Evolutionary conservation across 352 stramenopile genomes (phyloP).

Genomic region (Globisporangium emineosum): DNA sequence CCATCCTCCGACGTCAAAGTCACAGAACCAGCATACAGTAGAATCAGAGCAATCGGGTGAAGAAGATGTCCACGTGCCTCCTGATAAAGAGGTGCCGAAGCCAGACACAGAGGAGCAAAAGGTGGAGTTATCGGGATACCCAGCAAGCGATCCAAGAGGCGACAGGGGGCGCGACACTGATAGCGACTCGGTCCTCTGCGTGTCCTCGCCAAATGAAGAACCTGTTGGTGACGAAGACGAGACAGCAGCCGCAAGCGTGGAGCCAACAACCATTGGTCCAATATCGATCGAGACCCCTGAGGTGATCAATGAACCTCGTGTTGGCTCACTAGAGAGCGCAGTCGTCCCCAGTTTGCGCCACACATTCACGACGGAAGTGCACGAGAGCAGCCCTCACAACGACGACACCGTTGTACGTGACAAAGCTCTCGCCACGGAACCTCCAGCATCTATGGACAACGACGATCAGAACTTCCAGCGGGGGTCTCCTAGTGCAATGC

Average conservation of each 20-base stretch:
- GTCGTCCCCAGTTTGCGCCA: background rate
- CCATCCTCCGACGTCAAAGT: background rate
- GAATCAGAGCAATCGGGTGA: no score
- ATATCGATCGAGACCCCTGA: background rate
- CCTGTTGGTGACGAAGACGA: background rate
- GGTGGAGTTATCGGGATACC: background rate
- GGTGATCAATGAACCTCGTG: no score
- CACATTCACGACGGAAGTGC: conserved; percentile 6
- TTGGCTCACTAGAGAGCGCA: no score
- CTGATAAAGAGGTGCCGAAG: background rate
- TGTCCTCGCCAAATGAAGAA: background rate
- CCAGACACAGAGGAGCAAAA: background rate
- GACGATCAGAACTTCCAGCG: background rate
- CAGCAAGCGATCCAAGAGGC: background rate
- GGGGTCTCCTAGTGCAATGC: no score
- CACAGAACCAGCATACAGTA: background rate
- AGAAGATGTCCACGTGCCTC: no score
- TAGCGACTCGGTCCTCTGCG: background rate
- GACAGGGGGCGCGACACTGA: background rate
- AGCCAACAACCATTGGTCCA: background rate
- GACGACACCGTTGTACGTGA: no score
- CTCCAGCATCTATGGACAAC: background rate
- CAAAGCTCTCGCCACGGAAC: background rate
- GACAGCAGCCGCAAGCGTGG: background rate
- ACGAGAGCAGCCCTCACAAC: background rate